Base-by-base conservation (phyloP, 1,284 basidiomycete species). In the Earliella scabrosa region DNA sequence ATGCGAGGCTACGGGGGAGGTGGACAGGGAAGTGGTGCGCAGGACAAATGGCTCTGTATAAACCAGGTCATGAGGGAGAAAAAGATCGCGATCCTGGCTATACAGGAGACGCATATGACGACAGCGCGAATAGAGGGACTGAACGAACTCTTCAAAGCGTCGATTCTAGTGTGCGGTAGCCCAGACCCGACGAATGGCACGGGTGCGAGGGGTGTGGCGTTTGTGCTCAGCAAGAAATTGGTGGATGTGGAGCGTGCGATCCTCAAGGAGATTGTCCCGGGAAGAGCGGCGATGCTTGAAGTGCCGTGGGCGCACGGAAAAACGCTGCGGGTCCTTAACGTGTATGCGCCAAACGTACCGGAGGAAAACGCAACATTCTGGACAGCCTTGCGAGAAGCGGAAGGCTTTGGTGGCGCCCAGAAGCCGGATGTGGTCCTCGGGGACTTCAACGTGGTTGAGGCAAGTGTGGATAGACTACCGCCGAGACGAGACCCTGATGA, bases 361-460 rank as follows among this genome's bases (percentile, higher is more conserved):
- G 32, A 3, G 3, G 32, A 34, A 3, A 34, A 34, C 9, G 32
- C 32, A 10, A 10, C 32, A 34, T 34, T 34, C 32, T 34, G 32
- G 32, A 3, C 13, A 10, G 9, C 3, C 11, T 3, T 34, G n/a
- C n/a, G n/a, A 4, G 32, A 34, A 13, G 9, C 32, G 4, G 32
- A 3, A 10, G 11, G 9, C 9, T 3, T 10, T 10, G 13, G 32
- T 3, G n/a, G 13, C 3, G 9, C 4, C 32, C 32, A 10, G 3
- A 10, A 3, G 13, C 3, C n/a, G 4, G 32, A 34, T 10, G 9
- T 34, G 2, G 4, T 34, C 13, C 32, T 34, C 3, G 32, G 32
- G 0, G 77, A 80, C 55, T 77, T 76, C 41, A 81, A 80, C 45
- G 60, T 77, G 4, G 72, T 75, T 0, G 76, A 80, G 58, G 71